A percentile compares a stretch with the other conserved stretches of the same genome.
These are phyloP conservation scores for Solanum neorickii DNA, from an alignment of 257 asterid genomes.

Conservation along the genomic window DNA sequence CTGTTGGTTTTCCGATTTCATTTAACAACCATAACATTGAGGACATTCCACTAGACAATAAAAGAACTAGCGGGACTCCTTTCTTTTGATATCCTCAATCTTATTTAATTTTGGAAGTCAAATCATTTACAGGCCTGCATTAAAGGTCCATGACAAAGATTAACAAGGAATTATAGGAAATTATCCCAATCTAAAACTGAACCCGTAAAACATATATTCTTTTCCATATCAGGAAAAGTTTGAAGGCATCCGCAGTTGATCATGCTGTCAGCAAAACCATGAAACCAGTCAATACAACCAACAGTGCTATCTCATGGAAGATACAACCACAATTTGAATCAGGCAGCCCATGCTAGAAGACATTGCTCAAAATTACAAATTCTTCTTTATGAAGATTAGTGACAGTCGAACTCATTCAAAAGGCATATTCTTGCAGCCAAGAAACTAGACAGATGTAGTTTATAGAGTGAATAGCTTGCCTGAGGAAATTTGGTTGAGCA, in stretches of 20 bases:
- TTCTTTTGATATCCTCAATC: not conserved
- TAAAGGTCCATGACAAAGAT: not conserved
- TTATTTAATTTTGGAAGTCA: not conserved
- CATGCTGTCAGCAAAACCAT: not conserved
- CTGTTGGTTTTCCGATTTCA: not conserved
- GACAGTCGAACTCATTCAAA: not conserved
- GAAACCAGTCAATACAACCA: not conserved
- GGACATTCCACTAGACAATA: not conserved
- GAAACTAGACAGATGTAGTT: not conserved
- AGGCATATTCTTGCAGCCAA: not conserved
- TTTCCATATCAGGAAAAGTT: not conserved
- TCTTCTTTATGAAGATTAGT: not conserved
- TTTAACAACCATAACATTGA: not conserved
- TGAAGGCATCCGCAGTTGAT: not conserved
- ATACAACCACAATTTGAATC: not conserved
- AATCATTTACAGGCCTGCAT: not conserved
- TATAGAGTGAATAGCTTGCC: constrained; percentile 33
- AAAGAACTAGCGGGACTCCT: not conserved
- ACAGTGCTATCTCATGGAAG: not conserved
- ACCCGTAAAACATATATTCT: not conserved
- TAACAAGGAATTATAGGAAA: not conserved
- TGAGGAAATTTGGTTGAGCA: constrained; percentile 90
- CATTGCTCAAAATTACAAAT: not conserved
- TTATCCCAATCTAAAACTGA: not conserved
- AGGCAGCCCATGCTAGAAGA: not conserved